Percentiles rank a stretch among this genome's conserved stretches.
phyloP scores from a whole-genome alignment of 1,284 basidiomycete species.

The Ustilago crameri region DNA sequence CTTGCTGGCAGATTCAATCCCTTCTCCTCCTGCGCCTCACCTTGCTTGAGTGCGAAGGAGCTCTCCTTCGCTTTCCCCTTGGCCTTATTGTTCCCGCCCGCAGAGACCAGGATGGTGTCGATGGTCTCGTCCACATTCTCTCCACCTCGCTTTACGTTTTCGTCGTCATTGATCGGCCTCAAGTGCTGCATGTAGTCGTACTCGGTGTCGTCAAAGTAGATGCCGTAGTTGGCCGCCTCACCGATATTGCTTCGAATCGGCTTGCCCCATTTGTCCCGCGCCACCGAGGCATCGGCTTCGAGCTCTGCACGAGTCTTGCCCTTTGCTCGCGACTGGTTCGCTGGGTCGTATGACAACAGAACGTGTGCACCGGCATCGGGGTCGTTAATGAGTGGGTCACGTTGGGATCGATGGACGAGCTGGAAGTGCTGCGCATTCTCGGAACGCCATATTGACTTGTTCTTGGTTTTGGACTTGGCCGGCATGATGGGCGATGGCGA shows the following conservation, averaged over 20 bases:
- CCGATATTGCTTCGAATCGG: slow-evolving; percentile 72
- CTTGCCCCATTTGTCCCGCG: slow-evolving; percentile 70
- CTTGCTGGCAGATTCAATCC: slow-evolving; percentile 75
- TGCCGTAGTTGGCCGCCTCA: slow-evolving; percentile 88
- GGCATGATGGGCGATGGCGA: slow-evolving; percentile 35
- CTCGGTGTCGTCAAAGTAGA: slow-evolving; percentile 96
- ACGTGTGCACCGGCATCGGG: slow-evolving; percentile 89
- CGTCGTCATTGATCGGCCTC: slow-evolving; percentile 57
- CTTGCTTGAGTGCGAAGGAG: slow-evolving; percentile 51
- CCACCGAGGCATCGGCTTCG: slow-evolving; percentile 73
- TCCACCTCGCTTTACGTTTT: slow-evolving; percentile 59
- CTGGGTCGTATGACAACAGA: slow-evolving; percentile 81
- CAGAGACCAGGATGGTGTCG: slow-evolving; percentile 52
- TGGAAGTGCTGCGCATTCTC: slow-evolving; percentile 92
- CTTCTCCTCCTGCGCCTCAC: slow-evolving; percentile 9
- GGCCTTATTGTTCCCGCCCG: slow-evolving; percentile 33
- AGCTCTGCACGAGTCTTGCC: slow-evolving; percentile 82
- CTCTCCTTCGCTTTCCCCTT: slow-evolving; percentile 48
- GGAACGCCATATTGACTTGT: slow-evolving; percentile 82
- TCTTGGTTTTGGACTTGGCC: slow-evolving; percentile 51
- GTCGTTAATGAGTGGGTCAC: slow-evolving; percentile 95
- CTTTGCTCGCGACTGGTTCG: slow-evolving; percentile 69
- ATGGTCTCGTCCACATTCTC: slow-evolving; percentile 58
- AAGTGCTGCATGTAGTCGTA: slow-evolving; percentile 99
- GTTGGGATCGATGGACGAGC: slow-evolving; percentile 94